phyloP scores from a whole-genome alignment of 2,329 filamentous ascomycete species.

The Colletotrichum sp. region DNA sequence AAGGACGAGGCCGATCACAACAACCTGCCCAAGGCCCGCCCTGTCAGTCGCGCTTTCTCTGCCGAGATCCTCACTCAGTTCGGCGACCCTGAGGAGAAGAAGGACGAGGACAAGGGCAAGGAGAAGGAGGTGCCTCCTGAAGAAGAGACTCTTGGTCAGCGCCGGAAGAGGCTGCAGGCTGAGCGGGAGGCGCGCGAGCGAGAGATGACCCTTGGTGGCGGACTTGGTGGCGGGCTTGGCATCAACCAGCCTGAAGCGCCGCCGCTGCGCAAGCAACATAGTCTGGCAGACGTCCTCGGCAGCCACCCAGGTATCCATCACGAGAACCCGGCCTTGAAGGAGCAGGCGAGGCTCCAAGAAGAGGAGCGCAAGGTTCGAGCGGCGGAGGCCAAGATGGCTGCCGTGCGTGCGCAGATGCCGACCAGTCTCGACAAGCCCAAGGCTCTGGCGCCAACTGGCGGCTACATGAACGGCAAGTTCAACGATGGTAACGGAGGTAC shows the following conservation, averaged over 20 bases:
- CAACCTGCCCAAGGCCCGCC: slow-evolving; percentile 57
- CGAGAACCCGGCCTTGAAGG: slow-evolving; percentile 44
- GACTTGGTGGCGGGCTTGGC: background rate
- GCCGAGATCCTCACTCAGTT: slow-evolving; percentile 72
- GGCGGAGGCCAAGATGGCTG: slow-evolving; percentile 54
- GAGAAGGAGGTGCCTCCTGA: slow-evolving; percentile 36
- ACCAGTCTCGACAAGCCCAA: slow-evolving; percentile 36
- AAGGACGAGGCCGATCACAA: slow-evolving; percentile 52
- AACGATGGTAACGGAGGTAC: slow-evolving; percentile 54
- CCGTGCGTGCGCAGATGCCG: slow-evolving; percentile 56
- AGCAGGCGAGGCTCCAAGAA: slow-evolving; percentile 44
- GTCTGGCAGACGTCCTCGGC: slow-evolving; percentile 64
- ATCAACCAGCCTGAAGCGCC: slow-evolving; percentile 28
- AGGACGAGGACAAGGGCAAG: slow-evolving; percentile 33
- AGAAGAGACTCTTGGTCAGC: slow-evolving; percentile 81
- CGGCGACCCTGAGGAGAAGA: slow-evolving; percentile 49
- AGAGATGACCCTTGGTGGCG: slow-evolving; percentile 49
- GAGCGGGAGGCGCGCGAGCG: slow-evolving; percentile 68
- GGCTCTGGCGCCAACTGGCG: slow-evolving; percentile 41
- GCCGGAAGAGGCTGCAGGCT: slow-evolving; percentile 74
- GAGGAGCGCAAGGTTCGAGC: slow-evolving; percentile 45
- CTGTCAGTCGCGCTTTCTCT: slow-evolving; percentile 71
- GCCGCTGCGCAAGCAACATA: slow-evolving; percentile 42
- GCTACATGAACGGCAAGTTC: slow-evolving; percentile 57
- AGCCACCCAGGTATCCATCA: slow-evolving; percentile 43